Conservation (phyloP, 805 yeast species). For the Limtongia smithiae region DNA sequence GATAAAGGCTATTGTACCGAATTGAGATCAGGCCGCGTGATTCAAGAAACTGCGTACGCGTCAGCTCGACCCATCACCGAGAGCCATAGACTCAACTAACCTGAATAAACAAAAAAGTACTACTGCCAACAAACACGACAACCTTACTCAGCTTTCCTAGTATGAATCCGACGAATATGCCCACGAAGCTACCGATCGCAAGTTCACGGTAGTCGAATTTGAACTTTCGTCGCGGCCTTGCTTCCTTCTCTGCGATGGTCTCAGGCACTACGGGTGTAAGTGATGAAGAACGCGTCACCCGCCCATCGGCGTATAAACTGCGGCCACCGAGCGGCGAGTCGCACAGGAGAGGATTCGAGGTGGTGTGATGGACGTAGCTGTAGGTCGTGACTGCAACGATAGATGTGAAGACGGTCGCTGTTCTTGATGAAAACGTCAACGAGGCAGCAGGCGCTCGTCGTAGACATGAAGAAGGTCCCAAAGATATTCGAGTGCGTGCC, state of each 20-base stretch:
- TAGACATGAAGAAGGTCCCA: too few species aligned
- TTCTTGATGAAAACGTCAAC: too few species aligned
- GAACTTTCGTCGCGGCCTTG: slow-evolving; percentile 32
- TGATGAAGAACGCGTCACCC: too few species aligned
- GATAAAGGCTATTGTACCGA: slow-evolving; percentile 35
- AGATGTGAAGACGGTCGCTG: too few species aligned
- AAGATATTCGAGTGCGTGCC: too few species aligned
- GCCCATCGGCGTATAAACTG: too few species aligned
- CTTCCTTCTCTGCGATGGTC: slow-evolving; percentile 21
- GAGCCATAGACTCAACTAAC: slow-evolving; percentile 7
- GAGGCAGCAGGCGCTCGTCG: too few species aligned
- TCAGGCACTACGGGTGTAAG: too few species aligned
- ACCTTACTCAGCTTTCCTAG: slow-evolving; percentile 53
- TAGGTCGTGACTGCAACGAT: too few species aligned
- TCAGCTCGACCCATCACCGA: not conserved
- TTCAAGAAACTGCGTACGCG: slow-evolving; percentile 46
- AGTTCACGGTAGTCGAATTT: slow-evolving; percentile 50
- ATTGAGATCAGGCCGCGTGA: slow-evolving; percentile 47
- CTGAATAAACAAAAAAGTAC: slow-evolving; percentile 37
- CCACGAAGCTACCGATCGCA: slow-evolving; percentile 55
- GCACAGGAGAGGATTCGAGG: too few species aligned
- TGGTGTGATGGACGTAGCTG: too few species aligned
- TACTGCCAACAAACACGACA: slow-evolving; percentile 46
- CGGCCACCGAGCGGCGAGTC: too few species aligned
- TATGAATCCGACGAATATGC: slow-evolving; percentile 51